phyloP scores from a whole-genome alignment of 768 basidiomycete genomes.

The Rhodotorula kratochvilovae region DNA sequence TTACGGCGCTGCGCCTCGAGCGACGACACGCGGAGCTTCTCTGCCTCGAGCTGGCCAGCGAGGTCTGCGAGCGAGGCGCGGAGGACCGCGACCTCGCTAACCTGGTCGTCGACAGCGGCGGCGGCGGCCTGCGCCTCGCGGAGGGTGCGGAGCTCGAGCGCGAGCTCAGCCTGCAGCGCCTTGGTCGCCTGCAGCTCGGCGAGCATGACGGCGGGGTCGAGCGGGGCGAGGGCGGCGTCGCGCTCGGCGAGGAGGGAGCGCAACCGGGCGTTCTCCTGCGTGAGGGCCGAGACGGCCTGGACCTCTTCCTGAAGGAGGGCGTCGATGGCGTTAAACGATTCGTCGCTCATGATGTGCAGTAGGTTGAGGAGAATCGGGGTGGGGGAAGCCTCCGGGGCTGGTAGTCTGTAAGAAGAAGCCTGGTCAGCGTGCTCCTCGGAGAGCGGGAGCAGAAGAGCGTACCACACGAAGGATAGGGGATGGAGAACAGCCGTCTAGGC shows the following conservation, averaged over 20 bases:
- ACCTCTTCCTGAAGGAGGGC: slow-evolving; percentile 25
- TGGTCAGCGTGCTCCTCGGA: no score
- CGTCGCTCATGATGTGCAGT: slow-evolving; percentile 18
- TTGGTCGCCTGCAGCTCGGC: slow-evolving; percentile 26
- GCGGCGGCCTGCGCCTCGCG: background rate
- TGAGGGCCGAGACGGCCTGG: slow-evolving; percentile 16
- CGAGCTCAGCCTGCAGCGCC: slow-evolving; percentile 13
- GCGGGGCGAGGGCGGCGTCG: background rate
- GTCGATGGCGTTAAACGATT: slow-evolving; percentile 29
- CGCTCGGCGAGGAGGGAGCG: slow-evolving; percentile 24
- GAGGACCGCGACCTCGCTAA: slow-evolving; percentile 19
- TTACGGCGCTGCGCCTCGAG: slow-evolving; percentile 20
- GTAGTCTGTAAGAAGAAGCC: no score
- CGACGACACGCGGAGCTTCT: slow-evolving; percentile 16
- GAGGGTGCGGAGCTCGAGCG: slow-evolving; percentile 3
- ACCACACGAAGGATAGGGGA: no score
- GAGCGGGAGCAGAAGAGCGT: no score
- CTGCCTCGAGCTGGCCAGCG: slow-evolving; percentile 28
- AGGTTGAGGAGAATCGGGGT: no score
- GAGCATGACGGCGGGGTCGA: slow-evolving; percentile 13
- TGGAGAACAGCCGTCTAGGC: background rate
- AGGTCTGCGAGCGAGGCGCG: slow-evolving; percentile 31
- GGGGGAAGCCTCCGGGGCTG: background rate
- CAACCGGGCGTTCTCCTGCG: slow-evolving; percentile 32
- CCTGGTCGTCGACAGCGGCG: slow-evolving; percentile 16